phyloP scores from a whole-genome alignment of 148 eudicot genomes.

The Gaultheria prostrata region DNA sequence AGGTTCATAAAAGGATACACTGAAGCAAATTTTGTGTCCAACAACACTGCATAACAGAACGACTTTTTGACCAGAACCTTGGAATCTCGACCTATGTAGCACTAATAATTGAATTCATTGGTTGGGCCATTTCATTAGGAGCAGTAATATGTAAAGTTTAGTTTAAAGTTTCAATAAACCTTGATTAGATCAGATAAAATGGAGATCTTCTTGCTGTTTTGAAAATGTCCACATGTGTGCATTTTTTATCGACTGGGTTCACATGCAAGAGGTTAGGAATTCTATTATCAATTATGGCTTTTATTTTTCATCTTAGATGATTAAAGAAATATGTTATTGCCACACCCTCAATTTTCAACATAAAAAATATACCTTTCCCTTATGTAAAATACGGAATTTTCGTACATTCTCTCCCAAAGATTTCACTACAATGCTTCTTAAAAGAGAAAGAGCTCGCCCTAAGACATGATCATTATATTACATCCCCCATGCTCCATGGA shows the following conservation, averaged over 20 bases:
- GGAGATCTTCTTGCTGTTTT: not conserved
- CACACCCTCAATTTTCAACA: too few species aligned
- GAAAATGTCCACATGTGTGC: not conserved
- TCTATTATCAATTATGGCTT: not conserved
- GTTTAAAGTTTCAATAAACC: not conserved
- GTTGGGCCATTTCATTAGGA: not conserved
- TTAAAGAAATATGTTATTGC: too few species aligned
- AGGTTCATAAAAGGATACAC: not conserved
- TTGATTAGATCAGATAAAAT: not conserved
- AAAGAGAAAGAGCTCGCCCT: too few species aligned
- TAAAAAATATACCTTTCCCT: too few species aligned
- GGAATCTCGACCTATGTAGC: not conserved
- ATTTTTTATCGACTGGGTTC: not conserved
- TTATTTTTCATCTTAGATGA: not conserved
- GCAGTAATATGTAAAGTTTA: not conserved
- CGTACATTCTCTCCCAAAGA: too few species aligned
- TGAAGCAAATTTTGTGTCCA: not conserved
- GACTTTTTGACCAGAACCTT: not conserved
- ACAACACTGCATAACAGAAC: not conserved
- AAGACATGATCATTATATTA: too few species aligned
- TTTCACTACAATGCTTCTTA: too few species aligned
- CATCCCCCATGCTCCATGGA: too few species aligned
- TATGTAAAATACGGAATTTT: too few species aligned
- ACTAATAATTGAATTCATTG: not conserved
- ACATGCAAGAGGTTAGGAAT: not conserved